Evolutionary conservation across 441 rosid species (phyloP).

Genomic region (Bruguiera hainesii): DNA sequence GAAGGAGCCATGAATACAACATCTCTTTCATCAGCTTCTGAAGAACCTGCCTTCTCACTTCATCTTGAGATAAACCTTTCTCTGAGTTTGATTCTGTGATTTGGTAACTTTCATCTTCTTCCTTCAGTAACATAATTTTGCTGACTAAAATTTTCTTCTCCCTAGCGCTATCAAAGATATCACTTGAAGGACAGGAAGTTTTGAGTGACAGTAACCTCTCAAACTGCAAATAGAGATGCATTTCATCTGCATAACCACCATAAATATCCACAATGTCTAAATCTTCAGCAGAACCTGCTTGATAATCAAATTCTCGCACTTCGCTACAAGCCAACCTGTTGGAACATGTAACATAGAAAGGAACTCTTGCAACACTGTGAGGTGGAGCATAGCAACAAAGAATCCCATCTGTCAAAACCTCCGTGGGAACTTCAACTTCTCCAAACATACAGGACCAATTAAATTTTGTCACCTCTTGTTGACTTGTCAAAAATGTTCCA

Average conservation of each 20-base stretch:
- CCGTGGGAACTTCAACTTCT: slow-evolving; percentile 90
- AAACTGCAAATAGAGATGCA: slow-evolving; percentile 50
- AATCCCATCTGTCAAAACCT: slow-evolving; percentile 73
- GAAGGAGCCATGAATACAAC: slow-evolving; percentile 71
- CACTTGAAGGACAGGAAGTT: slow-evolving; percentile 24
- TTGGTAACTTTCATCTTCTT: slow-evolving; percentile 60
- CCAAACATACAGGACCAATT: slow-evolving; percentile 97
- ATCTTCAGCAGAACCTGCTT: slow-evolving; percentile 29
- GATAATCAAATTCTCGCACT: slow-evolving; percentile 89
- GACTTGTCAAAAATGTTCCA: slow-evolving; percentile 68
- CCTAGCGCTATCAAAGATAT: slow-evolving; percentile 20
- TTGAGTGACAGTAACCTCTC: slow-evolving; percentile 53
- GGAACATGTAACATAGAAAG: slow-evolving; percentile 89
- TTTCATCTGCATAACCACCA: slow-evolving; percentile 28
- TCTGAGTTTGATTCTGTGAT: slow-evolving; percentile 38
- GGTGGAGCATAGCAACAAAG: slow-evolving; percentile 67
- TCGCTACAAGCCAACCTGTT: slow-evolving; percentile 96
- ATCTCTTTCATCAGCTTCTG: slow-evolving; percentile 73
- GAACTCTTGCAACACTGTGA: slow-evolving; percentile 75
- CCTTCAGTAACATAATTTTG: slow-evolving; percentile 61
- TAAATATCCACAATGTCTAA: slow-evolving; percentile 25
- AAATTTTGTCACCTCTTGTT: slow-evolving; percentile 43
- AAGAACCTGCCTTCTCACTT: slow-evolving; percentile 49
- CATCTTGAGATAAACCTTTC: slow-evolving; percentile 37
- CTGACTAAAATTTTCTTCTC: slow-evolving; percentile 50